Base-by-base conservation (phyloP, 2,329 filamentous ascomycete species). In the Cryphonectria japonica region DNA sequence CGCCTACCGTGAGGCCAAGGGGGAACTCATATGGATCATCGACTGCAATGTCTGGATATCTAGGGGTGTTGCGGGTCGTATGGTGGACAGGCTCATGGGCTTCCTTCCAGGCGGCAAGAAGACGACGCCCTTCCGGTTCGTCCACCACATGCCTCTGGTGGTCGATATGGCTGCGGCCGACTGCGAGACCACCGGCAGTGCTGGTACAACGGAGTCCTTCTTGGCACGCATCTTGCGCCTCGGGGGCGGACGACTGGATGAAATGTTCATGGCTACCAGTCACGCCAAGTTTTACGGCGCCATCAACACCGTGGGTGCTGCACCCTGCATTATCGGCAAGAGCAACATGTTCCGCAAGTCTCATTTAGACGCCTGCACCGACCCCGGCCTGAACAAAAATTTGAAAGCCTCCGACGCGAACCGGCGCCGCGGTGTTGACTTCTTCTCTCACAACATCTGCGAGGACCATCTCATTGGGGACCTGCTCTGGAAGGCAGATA, bases 281-380 rank as follows among this genome's bases (percentile, higher is more conserved):
- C 96, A 99, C 80, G 94, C 94, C 76, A 99, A 99, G 79, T 98
- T 99, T 85, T 99, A 99, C 83, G 92, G 92, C 11, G 96, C 95
- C 73, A 99, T 99, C 86, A 98, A 98, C 81, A 93, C 93, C 0
- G 93, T 98, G 22, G 87, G 92, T 3, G 83, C 98, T 67, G 96
- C 96, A 0, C 96, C 97, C 11, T 99, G 96, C 81, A 92, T 97
- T 71, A 92, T 98, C 32, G 96, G 96, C 66, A 99, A 99, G 83
- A 97, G 94, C 77, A 98, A 97, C 83, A 98, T 99, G 95, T 99
- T 98, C 82, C 92, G 96, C 71, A 93, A 92, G 73, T 93, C 93
- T 0, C 95, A 99, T 77, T 89, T 99, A 50, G 89, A 98, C 80
- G 87, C 88, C 74, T 88, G 96, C 11, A 91, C 90, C 43, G 80